Percentiles rank a stretch among this genome's conserved stretches.
Evolutionary conservation across 352 stramenopile genomes (phyloP).

Genomic region (Phytopythium helicoides): DNA sequence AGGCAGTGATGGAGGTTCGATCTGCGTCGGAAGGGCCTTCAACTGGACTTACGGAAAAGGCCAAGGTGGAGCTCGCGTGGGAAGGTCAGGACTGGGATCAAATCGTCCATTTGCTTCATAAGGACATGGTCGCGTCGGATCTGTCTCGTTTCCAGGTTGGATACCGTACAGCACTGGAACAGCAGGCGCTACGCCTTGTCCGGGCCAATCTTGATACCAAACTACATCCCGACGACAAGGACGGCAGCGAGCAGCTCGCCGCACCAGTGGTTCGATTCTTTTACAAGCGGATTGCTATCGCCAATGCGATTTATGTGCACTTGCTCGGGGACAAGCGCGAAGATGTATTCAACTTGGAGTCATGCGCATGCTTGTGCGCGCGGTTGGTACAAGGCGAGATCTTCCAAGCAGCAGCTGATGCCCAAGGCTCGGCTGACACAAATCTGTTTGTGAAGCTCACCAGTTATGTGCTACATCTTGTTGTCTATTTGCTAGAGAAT

Average conservation of each 20-base stretch:
- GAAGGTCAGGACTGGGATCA: constrained; percentile 46
- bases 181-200: constrained; percentile 43
- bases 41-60: constrained; percentile 28
- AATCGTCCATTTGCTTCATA: constrained; percentile 41
- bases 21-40: constrained; percentile 29
- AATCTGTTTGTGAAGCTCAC: constrained; percentile 29
- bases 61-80: constrained; percentile 48
- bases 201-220: constrained; percentile 23
- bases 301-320: constrained; percentile 34
- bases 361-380: constrained; percentile 33
- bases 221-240: constrained; percentile 1
- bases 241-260: constrained; percentile 23
- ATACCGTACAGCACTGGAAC: constrained; percentile 41
- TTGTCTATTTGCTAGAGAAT: constrained; percentile 27
- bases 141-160: constrained; percentile 26
- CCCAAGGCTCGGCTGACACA: neutral
- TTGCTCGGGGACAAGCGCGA: constrained; percentile 18
- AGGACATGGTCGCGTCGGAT: constrained; percentile 37
- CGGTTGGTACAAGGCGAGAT: constrained; percentile 55
- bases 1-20: constrained; percentile 57
- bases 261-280: constrained; percentile 32
- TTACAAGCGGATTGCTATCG: constrained; percentile 50
- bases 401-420: constrained; percentile 23
- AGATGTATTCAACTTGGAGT: constrained; percentile 22
- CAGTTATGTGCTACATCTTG: constrained; percentile 30